Percentiles rank a stretch among this genome's conserved stretches.
Evolutionary conservation across 2,329 filamentous ascomycete genomes (phyloP).

Genomic region (Monosporascus sp.): DNA sequence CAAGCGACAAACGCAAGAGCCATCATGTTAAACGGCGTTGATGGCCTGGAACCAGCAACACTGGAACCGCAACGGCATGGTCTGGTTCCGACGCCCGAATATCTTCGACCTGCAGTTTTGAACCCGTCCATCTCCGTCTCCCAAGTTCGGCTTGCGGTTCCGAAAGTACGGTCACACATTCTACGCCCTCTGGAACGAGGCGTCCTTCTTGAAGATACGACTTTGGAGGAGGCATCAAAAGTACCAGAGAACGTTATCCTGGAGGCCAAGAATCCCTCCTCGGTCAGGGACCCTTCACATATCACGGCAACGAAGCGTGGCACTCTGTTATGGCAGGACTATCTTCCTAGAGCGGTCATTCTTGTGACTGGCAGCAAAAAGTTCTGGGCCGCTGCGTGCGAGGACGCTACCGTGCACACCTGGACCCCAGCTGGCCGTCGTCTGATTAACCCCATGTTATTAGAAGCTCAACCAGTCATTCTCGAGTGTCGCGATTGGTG

Average conservation of each 20-base stretch:
- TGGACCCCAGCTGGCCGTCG: constrained; percentile 92
- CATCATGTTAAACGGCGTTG: constrained; percentile 69
- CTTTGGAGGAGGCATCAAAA: constrained; percentile 56
- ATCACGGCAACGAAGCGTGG: constrained; percentile 79
- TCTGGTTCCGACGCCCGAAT: constrained; percentile 69
- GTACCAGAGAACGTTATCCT: constrained; percentile 68
- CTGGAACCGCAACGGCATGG: constrained; percentile 55
- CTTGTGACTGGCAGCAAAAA: constrained; percentile 83
- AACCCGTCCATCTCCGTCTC: constrained; percentile 78
- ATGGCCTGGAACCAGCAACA: constrained; percentile 74
- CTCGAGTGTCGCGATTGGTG: constrained; percentile 85
- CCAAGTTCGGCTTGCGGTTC: constrained; percentile 80
- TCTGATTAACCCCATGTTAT: constrained; percentile 74
- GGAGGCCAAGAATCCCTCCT: constrained; percentile 81
- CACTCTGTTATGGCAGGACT: constrained; percentile 87
- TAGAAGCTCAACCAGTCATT: constrained; percentile 92
- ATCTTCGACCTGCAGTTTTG: constrained; percentile 78
- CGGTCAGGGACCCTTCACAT: constrained; percentile 73
- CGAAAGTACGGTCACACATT: constrained; percentile 78
- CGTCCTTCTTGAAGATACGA: constrained; percentile 46
- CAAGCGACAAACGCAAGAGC: constrained; percentile 63
- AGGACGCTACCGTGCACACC: constrained; percentile 83
- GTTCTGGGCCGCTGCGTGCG: constrained; percentile 90
- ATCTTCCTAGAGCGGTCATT: constrained; percentile 79
- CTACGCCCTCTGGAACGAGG: constrained; percentile 72